phyloP scores from a whole-genome alignment of 176 grass and related monocot genomes.

The Chrysopogon serrulatus region DNA sequence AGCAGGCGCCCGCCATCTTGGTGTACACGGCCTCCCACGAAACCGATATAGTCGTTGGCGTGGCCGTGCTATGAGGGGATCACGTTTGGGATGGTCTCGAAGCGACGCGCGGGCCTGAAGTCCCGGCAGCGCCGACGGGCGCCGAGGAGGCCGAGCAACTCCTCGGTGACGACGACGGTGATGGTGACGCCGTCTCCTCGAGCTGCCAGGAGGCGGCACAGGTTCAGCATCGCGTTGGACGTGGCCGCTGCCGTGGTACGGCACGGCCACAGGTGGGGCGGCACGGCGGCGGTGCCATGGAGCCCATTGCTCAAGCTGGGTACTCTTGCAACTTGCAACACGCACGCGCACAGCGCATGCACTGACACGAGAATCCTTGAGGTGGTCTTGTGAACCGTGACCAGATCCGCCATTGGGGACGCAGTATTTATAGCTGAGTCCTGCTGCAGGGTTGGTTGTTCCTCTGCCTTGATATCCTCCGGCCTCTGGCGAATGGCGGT shows the following conservation, averaged over 20 bases:
- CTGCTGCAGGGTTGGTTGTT: too few relatives aligned
- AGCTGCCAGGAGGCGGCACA: conserved; percentile 46
- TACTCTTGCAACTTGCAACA: too few relatives aligned
- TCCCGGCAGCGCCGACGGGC: too few relatives aligned
- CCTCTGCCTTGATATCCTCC: too few relatives aligned
- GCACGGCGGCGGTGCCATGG: not conserved
- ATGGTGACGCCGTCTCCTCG: conserved; percentile 22
- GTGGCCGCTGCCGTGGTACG: conserved; percentile 65
- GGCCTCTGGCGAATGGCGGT: too few relatives aligned
- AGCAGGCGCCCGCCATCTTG: conserved; percentile 39
- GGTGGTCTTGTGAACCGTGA: not conserved
- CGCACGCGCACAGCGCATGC: not conserved
- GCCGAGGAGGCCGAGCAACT: conserved; percentile 59
- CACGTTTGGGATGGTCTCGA: conserved; percentile 42
- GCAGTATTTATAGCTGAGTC: not conserved
- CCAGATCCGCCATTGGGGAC: not conserved
- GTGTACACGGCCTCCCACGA: conserved; percentile 39
- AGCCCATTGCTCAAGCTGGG: conserved; percentile 1
- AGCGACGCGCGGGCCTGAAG: conserved; percentile 1
- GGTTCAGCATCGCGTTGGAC: conserved; percentile 67
- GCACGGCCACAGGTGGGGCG: conserved; percentile 45
- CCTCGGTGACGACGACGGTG: conserved; percentile 34
- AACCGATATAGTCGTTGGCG: conserved; percentile 43
- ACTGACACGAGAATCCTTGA: too few relatives aligned
- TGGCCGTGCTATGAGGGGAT: conserved; percentile 53